Percentiles rank a stretch among this genome's conserved stretches.
Evolutionary conservation across 1,284 basidiomycete genomes (phyloP).

Genomic region (Cryptococcus neoformans): DNA sequence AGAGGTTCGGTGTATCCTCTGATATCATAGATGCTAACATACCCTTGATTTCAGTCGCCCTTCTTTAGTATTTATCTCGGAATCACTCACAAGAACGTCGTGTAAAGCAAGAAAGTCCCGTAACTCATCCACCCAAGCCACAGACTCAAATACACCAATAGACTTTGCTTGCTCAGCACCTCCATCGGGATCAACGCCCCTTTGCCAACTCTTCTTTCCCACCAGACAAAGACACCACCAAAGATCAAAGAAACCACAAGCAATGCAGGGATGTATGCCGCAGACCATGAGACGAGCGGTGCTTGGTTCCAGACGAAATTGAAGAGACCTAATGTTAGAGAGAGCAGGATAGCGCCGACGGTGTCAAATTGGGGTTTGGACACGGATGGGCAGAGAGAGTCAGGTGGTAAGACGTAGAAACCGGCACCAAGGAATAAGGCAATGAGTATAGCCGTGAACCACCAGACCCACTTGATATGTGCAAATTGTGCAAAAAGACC

Average conservation of each 20-base stretch:
- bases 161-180: conserved; percentile 18
- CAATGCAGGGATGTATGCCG: conserved; percentile 24
- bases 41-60: too few relatives aligned
- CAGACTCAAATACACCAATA: conserved; percentile 25
- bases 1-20: conserved; percentile 20
- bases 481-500: conserved; percentile 3
- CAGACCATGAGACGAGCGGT: conserved; percentile 19
- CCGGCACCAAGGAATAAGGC: conserved; percentile 16
- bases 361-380: conserved; percentile 15
- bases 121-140: conserved; percentile 35
- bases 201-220: conserved; percentile 19
- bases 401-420: conserved; percentile 18
- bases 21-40: conserved; percentile 19
- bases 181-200: conserved; percentile 26
- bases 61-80: neutral
- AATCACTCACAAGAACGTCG: conserved; percentile 18
- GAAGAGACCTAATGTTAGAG: conserved; percentile 25
- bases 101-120: conserved; percentile 27
- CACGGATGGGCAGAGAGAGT: conserved; percentile 6
- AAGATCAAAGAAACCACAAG: conserved; percentile 22
- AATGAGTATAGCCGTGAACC: conserved; percentile 18
- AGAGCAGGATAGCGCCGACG: conserved; percentile 19
- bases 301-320: conserved; percentile 38
- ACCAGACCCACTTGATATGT: too few relatives aligned
- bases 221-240: conserved; percentile 22